These are phyloP conservation scores for Ophiostoma himal-ulmi DNA, from an alignment of 2,329 filamentous ascomycete species.

Conservation along the genomic window DNA sequence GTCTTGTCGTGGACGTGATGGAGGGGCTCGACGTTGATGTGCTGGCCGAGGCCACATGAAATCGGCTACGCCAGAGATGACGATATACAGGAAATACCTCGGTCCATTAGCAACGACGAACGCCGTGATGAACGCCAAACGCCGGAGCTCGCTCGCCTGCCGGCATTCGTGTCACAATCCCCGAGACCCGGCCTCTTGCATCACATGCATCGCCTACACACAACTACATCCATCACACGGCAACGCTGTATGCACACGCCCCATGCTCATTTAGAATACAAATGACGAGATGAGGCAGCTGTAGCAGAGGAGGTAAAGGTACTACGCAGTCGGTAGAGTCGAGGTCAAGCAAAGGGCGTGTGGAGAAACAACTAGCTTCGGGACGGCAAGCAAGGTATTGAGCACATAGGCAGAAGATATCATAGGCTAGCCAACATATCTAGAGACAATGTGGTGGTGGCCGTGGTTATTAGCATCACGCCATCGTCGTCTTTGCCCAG, in stretches of 20 bases:
- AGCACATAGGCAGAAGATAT: no score
- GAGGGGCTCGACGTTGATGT: slow-evolving; percentile 83
- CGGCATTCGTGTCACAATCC: background rate
- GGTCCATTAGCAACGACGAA: background rate
- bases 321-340: background rate
- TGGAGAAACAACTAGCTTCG: background rate
- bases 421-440: background rate
- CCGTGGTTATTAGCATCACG: background rate
- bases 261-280: background rate
- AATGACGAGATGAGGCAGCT: background rate
- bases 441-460: background rate
- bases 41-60: slow-evolving; percentile 38
- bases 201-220: no score
- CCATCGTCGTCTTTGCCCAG: background rate
- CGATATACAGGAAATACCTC: background rate
- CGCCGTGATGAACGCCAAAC: background rate
- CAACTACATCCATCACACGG: background rate
- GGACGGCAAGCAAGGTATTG: no score
- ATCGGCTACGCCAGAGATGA: background rate
- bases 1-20: slow-evolving; percentile 82
- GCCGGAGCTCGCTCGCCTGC: background rate
- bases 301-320: background rate
- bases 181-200: background rate
- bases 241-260: background rate
- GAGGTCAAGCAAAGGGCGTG: background rate